Percentiles rank a stretch among this genome's conserved stretches.
phyloP scores from a whole-genome alignment of 2,329 filamentous ascomycete species.

The Xylaria sp. region DNA sequence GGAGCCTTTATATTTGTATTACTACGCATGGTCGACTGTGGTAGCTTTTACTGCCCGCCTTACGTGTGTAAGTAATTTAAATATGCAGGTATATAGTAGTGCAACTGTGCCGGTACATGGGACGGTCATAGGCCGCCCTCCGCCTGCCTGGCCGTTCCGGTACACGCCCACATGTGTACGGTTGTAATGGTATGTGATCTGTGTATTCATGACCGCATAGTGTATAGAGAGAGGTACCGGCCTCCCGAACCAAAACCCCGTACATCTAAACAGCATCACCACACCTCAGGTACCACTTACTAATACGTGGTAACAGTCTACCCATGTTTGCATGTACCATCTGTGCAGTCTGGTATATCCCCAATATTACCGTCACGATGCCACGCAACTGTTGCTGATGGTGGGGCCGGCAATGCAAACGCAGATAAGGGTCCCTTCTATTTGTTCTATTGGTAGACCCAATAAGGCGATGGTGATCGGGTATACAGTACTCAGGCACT shows the following conservation, averaged over 20 bases:
- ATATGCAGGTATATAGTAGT: constrained; percentile 29
- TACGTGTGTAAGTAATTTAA: constrained; percentile 21
- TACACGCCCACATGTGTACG: constrained; percentile 16
- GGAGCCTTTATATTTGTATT: constrained; percentile 2
- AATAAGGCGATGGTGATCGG: constrained; percentile 1
- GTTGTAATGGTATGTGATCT: constrained; percentile 7
- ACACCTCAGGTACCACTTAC: background rate
- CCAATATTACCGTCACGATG: constrained; percentile 9
- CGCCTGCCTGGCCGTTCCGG: constrained; percentile 17
- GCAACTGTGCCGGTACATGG: constrained; percentile 22
- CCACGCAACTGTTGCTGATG: constrained; percentile 6
- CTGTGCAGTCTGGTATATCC: constrained; percentile 13
- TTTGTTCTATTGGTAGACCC: background rate
- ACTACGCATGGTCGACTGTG: constrained; percentile 11
- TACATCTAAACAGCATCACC: background rate
- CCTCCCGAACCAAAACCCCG: constrained; percentile 19
- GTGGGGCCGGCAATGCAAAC: constrained; percentile 6
- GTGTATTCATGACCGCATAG: constrained; percentile 10
- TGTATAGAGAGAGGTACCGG: constrained; percentile 1
- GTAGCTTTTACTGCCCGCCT: constrained; percentile 1
- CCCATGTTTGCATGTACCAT: constrained; percentile 7
- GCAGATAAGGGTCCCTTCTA: constrained; percentile 3
- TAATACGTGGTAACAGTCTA: constrained; percentile 4
- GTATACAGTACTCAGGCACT: background rate
- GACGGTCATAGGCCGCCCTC: constrained; percentile 27